Conservation (phyloP, 2,329 filamentous ascomycete genomes). For the Aspergillus neotritici region DNA sequence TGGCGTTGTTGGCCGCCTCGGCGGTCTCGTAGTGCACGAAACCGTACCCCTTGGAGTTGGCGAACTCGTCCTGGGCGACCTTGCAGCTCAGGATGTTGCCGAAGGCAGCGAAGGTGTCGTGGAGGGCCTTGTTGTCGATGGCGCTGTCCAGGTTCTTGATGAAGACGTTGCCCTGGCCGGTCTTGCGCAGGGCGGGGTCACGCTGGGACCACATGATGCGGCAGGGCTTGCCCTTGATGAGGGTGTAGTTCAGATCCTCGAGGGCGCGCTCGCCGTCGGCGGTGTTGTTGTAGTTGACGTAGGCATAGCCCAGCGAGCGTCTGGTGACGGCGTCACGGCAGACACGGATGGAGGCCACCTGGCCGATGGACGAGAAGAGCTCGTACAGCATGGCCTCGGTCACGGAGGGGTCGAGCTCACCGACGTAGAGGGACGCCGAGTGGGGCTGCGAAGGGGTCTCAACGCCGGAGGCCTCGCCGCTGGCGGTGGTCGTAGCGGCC, state of each 20-base stretch:
- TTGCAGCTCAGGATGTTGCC: constrained; percentile 99
- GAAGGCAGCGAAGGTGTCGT: constrained; percentile 98
- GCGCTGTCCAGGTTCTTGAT: constrained; percentile 99
- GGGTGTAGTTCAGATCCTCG: constrained; percentile 98
- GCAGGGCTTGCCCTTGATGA: constrained; percentile 98
- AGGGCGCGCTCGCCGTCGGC: constrained; percentile 94
- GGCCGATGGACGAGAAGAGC: constrained; percentile 98
- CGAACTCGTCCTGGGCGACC: constrained; percentile 94
- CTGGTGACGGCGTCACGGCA: constrained; percentile 98
- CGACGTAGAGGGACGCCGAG: constrained; percentile 97
- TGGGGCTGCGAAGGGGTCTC: constrained; percentile 66
- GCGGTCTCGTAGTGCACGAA: constrained; percentile 99
- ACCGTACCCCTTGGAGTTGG: constrained; percentile 96
- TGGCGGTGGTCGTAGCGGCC: constrained; percentile 62
- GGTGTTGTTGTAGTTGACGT: constrained; percentile 99
- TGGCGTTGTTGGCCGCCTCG: constrained; percentile 90
- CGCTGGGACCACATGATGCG: constrained; percentile 99
- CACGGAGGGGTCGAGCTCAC: constrained; percentile 94
- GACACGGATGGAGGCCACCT: constrained; percentile 98
- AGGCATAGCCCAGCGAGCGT: constrained; percentile 97
- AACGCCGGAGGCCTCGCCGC: constrained; percentile 30
- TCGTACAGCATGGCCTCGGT: constrained; percentile 99
- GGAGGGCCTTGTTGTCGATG: constrained; percentile 99
- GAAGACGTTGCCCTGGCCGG: constrained; percentile 98
- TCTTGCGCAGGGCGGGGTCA: constrained; percentile 98